Evolutionary conservation across 768 basidiomycete genomes (phyloP).

Genomic region (Gelatoporia subvermispora): DNA sequence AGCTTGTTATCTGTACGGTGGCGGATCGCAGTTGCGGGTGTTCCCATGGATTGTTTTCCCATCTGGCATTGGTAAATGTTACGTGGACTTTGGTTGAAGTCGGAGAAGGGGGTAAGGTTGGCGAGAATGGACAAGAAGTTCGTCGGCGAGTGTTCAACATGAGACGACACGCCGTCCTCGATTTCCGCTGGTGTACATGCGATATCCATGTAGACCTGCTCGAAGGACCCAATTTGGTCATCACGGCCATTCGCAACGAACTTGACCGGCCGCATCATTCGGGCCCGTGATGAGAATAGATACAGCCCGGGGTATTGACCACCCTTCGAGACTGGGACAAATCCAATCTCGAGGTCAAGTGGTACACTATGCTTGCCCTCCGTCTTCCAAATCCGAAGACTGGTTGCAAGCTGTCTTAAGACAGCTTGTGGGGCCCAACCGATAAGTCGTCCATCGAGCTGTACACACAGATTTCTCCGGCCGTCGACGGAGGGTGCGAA

Average conservation of each 20-base stretch:
- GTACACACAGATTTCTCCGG: constrained; percentile 76
- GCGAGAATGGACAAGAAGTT: constrained; percentile 96
- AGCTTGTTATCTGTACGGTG: constrained; percentile 98
- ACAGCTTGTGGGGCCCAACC: constrained; percentile 83
- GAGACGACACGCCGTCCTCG: constrained; percentile 65
- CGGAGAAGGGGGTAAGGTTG: constrained; percentile 97
- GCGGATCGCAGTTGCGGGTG: constrained; percentile 85
- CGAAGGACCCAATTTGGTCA: constrained; percentile 93
- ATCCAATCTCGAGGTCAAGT: constrained; percentile 90
- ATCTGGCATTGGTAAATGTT: constrained; percentile 98
- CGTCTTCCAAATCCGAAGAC: constrained; percentile 92
- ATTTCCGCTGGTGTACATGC: constrained; percentile 89
- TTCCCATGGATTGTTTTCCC: constrained; percentile 99
- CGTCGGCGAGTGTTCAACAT: constrained; percentile 92
- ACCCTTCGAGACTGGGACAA: constrained; percentile 78
- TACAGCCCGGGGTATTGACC: constrained; percentile 97
- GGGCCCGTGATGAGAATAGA: constrained; percentile 77
- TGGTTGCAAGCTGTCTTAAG: constrained; percentile 75
- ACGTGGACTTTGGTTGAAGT: constrained; percentile 97
- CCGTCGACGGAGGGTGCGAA: constrained; percentile 82
- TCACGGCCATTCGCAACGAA: constrained; percentile 80
- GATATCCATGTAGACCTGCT: constrained; percentile 99
- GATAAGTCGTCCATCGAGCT: constrained; percentile 92
- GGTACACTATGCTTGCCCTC: constrained; percentile 79
- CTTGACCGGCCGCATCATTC: constrained; percentile 99